Evolutionary conservation across 768 basidiomycete species (phyloP).

Genomic region (Trichaptum fuscoviolaceum): DNA sequence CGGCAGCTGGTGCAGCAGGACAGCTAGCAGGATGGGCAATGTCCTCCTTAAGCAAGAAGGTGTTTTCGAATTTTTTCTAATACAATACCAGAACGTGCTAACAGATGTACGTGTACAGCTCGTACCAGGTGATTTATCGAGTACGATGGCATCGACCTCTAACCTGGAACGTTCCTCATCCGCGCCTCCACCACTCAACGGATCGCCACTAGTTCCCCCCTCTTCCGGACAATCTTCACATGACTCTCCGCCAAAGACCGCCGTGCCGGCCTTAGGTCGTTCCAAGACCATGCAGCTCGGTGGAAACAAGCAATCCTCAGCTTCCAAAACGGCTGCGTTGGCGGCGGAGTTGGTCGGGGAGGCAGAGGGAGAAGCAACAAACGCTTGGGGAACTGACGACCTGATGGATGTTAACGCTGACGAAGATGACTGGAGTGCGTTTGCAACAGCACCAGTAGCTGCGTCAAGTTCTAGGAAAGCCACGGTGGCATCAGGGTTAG

Average conservation of each 20-base stretch:
- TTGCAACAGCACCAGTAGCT: conserved; percentile 45
- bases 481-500: conserved; percentile 20
- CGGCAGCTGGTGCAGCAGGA: conserved; percentile 87
- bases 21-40: conserved; percentile 96
- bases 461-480: conserved; percentile 14
- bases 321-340: conserved; percentile 29
- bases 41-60: conserved; percentile 81
- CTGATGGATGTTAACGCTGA: conserved; percentile 93
- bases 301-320: conserved; percentile 40
- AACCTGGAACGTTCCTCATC: conserved; percentile 36
- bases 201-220: conserved; percentile 10
- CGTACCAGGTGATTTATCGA: conserved; percentile 32
- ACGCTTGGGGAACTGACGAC: conserved; percentile 42
- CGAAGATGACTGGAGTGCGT: conserved; percentile 95
- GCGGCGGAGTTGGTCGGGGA: conserved; percentile 51
- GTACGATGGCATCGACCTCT: conserved; percentile 44
- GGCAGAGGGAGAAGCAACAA: conserved; percentile 30
- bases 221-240: conserved; percentile 20
- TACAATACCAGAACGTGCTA: not conserved
- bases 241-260: conserved; percentile 10
- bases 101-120: conserved; percentile 6
- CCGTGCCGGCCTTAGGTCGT: conserved; percentile 10
- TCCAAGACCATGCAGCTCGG: conserved; percentile 68
- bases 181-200: conserved; percentile 31
- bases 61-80: conserved; percentile 24